These are phyloP conservation scores for Croton laevigatus DNA, from an alignment of 441 rosid genomes.

Conservation along the genomic window DNA sequence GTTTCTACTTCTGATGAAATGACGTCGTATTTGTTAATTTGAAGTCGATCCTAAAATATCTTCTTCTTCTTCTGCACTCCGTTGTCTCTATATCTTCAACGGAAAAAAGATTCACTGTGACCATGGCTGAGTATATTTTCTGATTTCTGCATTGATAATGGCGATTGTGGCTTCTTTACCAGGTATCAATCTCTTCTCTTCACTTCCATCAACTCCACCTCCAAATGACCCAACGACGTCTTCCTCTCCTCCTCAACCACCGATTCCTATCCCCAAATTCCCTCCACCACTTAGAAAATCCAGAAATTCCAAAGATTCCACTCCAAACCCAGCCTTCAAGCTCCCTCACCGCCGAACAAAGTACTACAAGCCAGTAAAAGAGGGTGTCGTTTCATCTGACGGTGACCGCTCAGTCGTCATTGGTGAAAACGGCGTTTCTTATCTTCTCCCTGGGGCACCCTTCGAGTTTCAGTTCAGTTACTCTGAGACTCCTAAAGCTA, in stretches of 20 bases:
- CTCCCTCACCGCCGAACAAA: constrained; percentile 57
- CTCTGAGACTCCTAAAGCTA: constrained; percentile 73
- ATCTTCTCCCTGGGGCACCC: constrained; percentile 85
- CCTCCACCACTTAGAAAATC: constrained; percentile 37
- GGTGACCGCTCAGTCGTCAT: constrained; percentile 67
- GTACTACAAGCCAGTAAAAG: constrained; percentile 68
- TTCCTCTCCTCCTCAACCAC: constrained; percentile 23
- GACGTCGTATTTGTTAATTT: background rate
- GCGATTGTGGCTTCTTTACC: constrained; percentile 49
- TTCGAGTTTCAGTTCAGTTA: constrained; percentile 92
- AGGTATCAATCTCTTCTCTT: constrained; percentile 61
- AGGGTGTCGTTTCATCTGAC: constrained; percentile 56
- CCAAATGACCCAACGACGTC: constrained; percentile 31
- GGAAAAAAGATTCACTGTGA: background rate
- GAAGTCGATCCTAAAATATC: background rate
- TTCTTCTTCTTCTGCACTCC: background rate
- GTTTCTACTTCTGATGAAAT: background rate
- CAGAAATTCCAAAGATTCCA: constrained; percentile 13
- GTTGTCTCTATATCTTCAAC: background rate
- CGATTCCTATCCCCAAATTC: constrained; percentile 43
- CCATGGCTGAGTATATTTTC: background rate
- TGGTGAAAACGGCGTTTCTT: constrained; percentile 84
- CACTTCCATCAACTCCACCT: constrained; percentile 57
- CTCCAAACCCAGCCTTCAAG: constrained; percentile 52
- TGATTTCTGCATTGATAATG: constrained; percentile 25